Conservation (phyloP, 352 stramenopile species). For the Elongisporangium prolatum region DNA sequence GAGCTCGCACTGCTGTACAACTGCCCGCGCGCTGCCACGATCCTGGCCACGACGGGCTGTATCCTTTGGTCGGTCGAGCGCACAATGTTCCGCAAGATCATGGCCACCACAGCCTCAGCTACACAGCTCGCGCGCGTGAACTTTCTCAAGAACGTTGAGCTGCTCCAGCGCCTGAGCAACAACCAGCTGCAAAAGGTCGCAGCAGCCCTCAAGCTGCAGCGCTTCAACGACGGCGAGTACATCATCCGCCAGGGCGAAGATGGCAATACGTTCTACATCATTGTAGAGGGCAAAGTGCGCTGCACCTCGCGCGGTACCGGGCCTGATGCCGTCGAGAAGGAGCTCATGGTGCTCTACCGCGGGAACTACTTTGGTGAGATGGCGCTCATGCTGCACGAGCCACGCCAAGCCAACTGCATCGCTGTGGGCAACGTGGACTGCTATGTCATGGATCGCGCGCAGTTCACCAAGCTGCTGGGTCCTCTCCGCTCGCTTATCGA, state of each 20-base stretch:
- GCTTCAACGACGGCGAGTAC: slow-evolving; percentile 85
- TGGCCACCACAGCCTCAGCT: slow-evolving; percentile 71
- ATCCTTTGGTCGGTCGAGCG: slow-evolving; percentile 94
- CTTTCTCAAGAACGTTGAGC: slow-evolving; percentile 93
- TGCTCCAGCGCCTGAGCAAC: slow-evolving; percentile 88
- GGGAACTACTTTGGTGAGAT: slow-evolving; percentile 89
- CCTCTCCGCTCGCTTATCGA: slow-evolving; percentile 72
- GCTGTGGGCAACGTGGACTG: slow-evolving; percentile 80
- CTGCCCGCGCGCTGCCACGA: slow-evolving; percentile 92
- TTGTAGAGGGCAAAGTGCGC: slow-evolving; percentile 90
- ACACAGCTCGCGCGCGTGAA: slow-evolving; percentile 80
- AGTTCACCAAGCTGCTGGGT: slow-evolving; percentile 87
- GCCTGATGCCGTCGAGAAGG: slow-evolving; percentile 54
- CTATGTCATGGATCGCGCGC: slow-evolving; percentile 85
- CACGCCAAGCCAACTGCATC: slow-evolving; percentile 84
- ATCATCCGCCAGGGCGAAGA: slow-evolving; percentile 94
- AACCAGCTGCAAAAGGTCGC: slow-evolving; percentile 85
- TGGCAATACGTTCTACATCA: slow-evolving; percentile 97
- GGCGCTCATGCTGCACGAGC: slow-evolving; percentile 81
- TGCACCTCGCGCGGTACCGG: slow-evolving; percentile 53
- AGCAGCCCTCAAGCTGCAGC: slow-evolving; percentile 74
- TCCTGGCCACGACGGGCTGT: slow-evolving; percentile 77
- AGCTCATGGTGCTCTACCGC: slow-evolving; percentile 71
- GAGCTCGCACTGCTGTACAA: slow-evolving; percentile 98
- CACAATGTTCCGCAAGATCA: slow-evolving; percentile 76